A percentile compares a stretch with the other conserved stretches of the same genome.
Evolutionary conservation across 2,329 filamentous ascomycete species (phyloP).

Genomic region (Fusarium setosum): DNA sequence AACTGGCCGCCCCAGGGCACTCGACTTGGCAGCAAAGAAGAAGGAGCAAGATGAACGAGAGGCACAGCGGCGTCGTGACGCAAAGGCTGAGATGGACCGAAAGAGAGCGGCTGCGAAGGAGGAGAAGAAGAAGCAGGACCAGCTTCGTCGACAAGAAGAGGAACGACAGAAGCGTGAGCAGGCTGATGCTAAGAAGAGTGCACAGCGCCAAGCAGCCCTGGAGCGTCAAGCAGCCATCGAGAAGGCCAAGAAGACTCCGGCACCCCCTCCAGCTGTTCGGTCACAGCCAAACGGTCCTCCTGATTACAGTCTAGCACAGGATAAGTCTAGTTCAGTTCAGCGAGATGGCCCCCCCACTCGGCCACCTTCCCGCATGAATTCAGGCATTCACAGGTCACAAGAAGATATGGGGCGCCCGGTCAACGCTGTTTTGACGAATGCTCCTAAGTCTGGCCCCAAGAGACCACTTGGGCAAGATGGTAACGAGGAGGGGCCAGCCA

Average conservation of each 20-base stretch:
- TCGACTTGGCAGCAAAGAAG: constrained; percentile 82
- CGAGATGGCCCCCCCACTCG: constrained; percentile 53
- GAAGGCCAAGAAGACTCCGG: constrained; percentile 72
- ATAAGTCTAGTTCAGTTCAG: constrained; percentile 41
- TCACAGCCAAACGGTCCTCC: constrained; percentile 64
- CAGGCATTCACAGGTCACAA: constrained; percentile 61
- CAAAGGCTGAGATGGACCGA: constrained; percentile 83
- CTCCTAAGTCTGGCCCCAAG: constrained; percentile 74
- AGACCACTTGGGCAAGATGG: constrained; percentile 76
- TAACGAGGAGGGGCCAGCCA: constrained; percentile 64
- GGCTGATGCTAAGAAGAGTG: constrained; percentile 73
- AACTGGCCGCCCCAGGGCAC: constrained; percentile 74
- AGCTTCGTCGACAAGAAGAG: constrained; percentile 68
- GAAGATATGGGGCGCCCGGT: constrained; percentile 72
- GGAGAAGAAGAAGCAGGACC: constrained; percentile 71
- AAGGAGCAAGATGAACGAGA: constrained; percentile 88
- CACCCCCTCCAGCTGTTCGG: constrained; percentile 69
- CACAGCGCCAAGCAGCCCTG: constrained; percentile 66
- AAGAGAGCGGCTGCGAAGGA: constrained; percentile 76
- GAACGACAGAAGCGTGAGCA: constrained; percentile 72
- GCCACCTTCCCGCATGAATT: constrained; percentile 69
- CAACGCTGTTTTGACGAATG: constrained; percentile 69
- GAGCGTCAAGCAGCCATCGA: constrained; percentile 58
- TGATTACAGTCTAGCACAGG: constrained; percentile 54
- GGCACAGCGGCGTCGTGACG: constrained; percentile 80